These are phyloP conservation scores for Hymenoscyphus salicellus DNA, from an alignment of 2,329 filamentous ascomycete species.

Conservation along the genomic window DNA sequence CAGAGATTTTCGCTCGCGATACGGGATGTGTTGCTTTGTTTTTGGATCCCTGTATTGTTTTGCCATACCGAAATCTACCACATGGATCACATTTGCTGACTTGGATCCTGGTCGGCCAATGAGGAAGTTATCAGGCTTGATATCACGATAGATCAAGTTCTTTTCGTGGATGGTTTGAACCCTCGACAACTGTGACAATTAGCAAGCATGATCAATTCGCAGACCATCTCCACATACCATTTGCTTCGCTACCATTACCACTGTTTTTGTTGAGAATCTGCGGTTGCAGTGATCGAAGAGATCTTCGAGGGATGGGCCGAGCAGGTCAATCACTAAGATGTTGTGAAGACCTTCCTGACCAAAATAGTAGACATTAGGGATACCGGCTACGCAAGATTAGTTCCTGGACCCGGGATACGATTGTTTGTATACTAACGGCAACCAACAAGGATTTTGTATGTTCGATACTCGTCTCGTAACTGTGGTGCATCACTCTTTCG, in stretches of 20 bases:
- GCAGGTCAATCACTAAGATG: conserved; percentile 94
- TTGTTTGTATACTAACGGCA: conserved; percentile 74
- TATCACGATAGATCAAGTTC: conserved; percentile 98
- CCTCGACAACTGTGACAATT: conserved; percentile 65
- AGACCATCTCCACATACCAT: conserved; percentile 61
- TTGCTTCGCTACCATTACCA: conserved; percentile 98
- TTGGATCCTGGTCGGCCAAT: conserved; percentile 91
- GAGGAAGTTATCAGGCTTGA: conserved; percentile 99
- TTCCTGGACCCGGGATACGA: conserved; percentile 15
- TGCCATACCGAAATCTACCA: conserved; percentile 98
- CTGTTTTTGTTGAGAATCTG: conserved; percentile 93
- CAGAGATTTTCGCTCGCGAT: conserved; percentile 92
- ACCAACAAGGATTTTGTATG: conserved; percentile 98
- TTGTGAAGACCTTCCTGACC: conserved; percentile 98
- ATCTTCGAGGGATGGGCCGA: conserved; percentile 92
- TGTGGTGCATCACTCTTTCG: conserved; percentile 98
- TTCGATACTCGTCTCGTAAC: conserved; percentile 95
- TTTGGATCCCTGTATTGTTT: conserved; percentile 99
- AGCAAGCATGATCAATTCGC: conserved; percentile 9
- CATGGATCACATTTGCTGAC: conserved; percentile 95
- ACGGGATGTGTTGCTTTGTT: conserved; percentile 98
- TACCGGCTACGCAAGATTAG: conserved; percentile 68
- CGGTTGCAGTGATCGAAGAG: conserved; percentile 96
- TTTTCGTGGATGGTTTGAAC: conserved; percentile 96
- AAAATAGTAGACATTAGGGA: conserved; percentile 99